Percentiles rank a stretch among this genome's conserved stretches.
phyloP scores from a whole-genome alignment of 139 green algal genomes.

The Bryopsis sp. region DNA sequence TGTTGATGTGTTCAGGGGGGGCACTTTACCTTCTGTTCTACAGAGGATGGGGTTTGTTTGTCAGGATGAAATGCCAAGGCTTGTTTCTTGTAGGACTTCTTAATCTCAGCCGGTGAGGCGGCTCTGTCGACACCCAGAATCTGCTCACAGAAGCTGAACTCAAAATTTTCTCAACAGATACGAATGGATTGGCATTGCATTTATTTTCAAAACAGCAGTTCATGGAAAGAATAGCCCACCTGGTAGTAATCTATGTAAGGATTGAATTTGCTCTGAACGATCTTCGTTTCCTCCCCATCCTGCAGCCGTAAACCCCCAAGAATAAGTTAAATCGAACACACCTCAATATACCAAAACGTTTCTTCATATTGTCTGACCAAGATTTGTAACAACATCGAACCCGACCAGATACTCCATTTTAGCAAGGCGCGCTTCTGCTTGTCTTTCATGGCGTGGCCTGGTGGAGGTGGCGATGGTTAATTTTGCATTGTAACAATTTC shows the following conservation, averaged over 20 bases:
- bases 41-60: constrained; percentile 34
- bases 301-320: background rate
- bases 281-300: constrained; percentile 6
- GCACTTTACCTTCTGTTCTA: constrained; percentile 4
- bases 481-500: too few relatives aligned
- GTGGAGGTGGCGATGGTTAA: too few relatives aligned
- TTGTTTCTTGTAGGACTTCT: constrained; percentile 82
- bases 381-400: too few relatives aligned
- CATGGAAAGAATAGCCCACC: background rate
- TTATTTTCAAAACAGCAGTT: background rate
- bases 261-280: constrained; percentile 1
- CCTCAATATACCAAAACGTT: background rate
- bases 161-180: constrained; percentile 1
- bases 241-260: constrained; percentile 18
- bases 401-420: background rate
- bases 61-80: constrained; percentile 82
- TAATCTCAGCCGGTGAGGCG: constrained; percentile 63
- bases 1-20: background rate
- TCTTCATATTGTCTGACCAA: too few relatives aligned
- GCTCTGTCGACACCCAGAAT: constrained; percentile 74
- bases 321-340: too few relatives aligned
- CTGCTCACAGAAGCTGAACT: constrained; percentile 69
- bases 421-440: background rate
- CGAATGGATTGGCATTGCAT: background rate
- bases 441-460: background rate